phyloP scores from a whole-genome alignment of 768 basidiomycete genomes.

The Cubamyces sp. region DNA sequence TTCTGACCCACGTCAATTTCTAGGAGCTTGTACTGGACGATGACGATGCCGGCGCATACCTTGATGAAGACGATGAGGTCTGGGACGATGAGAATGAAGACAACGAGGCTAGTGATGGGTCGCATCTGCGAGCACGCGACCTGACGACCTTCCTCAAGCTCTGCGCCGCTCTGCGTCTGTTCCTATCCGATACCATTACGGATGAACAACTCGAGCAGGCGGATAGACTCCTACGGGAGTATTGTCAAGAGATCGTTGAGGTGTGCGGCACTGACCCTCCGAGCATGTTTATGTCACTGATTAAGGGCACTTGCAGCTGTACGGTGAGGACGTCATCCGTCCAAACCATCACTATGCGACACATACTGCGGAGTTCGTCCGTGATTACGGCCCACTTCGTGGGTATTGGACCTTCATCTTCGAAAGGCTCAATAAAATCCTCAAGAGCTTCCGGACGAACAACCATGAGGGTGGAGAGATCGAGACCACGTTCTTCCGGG shows the following conservation, averaged over 20 bases:
- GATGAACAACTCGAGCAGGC: constrained; percentile 9
- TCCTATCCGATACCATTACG: constrained; percentile 15
- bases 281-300: not conserved
- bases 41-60: constrained; percentile 4
- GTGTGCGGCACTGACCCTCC: constrained; percentile 21
- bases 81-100: not conserved
- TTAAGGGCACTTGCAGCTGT: constrained; percentile 31
- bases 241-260: constrained; percentile 28
- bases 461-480: constrained; percentile 35
- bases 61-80: not conserved
- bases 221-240: constrained; percentile 29
- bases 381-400: constrained; percentile 41
- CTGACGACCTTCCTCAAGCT: constrained; percentile 16
- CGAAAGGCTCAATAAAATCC: constrained; percentile 38
- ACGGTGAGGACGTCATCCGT: constrained; percentile 35
- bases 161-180: not conserved
- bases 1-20: not conserved
- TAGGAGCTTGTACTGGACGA: constrained; percentile 10
- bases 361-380: constrained; percentile 34
- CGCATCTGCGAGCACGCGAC: constrained; percentile 7
- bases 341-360: constrained; percentile 45
- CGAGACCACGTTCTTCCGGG: constrained; percentile 35
- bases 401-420: constrained; percentile 41
- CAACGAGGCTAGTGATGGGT: not conserved
- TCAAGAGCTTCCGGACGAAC: constrained; percentile 34